Evolutionary conservation across 768 basidiomycete genomes (phyloP), one percentile per base, ranked within the genome.

Genomic region (Tulasnella sp.): DNA sequence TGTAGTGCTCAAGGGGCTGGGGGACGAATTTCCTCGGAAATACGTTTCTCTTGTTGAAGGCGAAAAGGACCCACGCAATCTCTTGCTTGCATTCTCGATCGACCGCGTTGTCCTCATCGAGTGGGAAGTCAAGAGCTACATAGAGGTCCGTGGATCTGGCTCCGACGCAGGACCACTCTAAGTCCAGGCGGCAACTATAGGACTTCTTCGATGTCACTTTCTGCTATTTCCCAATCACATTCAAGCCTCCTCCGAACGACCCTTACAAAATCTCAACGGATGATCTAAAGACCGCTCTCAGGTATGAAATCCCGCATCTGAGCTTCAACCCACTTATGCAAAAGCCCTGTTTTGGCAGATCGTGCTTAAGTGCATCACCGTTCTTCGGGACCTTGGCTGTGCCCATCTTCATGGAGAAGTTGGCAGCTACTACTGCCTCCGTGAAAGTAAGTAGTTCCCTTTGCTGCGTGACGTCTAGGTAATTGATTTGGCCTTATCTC

Each of bases 151-250:
- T 77, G 22, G 59, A n/a, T 36, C n/a, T 8, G 17, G 11, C 3
- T 19, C 1, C 16, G 11, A 32, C 19, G 19, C 16, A 14, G 19
- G 19, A 17, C 16, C 8, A 62, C 62, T 52, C 3, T 29, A 34
- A 34, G 8, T 16, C 26, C 29, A 16, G n/a, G 63, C 22, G 16
- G 35, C 19, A 39, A 36, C 40, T 7, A 6, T 76, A 98, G 94
- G 86, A 89, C 67, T 83, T 98, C 64, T 98, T 96, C 81, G 93
- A 98, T 77, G 89, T 98, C 78, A 91, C 90, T 0, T 98, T 95
- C 79, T 98, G 97, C 79, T 99, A 99, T 79, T 99, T 98, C 81
- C 97, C 97, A 0, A 98, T 99, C 71, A 93, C 94, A 0, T 99
- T 97, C 82, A 86, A 91, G 72, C 94, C 96, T 9, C 94, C 95